Percentiles rank a stretch among this genome's conserved stretches.
These are phyloP conservation scores for Neurospora sp. DNA, from an alignment of 495 filamentous ascomycete genomes.

Conservation along the genomic window DNA sequence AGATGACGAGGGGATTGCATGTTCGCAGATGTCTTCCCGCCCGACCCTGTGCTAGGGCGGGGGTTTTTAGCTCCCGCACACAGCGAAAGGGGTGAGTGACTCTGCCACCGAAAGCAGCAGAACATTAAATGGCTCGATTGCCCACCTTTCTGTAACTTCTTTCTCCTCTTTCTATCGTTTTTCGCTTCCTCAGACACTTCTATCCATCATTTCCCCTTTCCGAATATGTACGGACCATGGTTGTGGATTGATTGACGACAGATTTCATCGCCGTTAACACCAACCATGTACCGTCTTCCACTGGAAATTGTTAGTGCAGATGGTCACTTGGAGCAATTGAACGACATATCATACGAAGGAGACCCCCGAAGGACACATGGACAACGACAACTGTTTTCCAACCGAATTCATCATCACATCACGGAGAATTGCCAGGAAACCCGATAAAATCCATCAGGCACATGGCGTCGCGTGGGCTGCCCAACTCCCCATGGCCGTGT, in stretches of 20 bases:
- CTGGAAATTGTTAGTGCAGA: constrained; percentile 11
- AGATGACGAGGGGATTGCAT: background rate
- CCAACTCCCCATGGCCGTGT: background rate
- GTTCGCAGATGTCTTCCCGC: background rate
- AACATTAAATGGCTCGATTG: constrained; percentile 33
- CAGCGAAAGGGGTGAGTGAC: constrained; percentile 14
- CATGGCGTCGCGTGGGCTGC: background rate
- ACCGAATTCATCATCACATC: background rate
- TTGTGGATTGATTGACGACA: constrained; percentile 10
- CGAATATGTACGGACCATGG: background rate
- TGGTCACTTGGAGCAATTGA: constrained; percentile 1
- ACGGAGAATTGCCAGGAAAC: background rate
- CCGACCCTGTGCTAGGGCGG: constrained; percentile 1
- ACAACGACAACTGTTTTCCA: background rate
- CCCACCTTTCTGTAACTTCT: constrained; percentile 28
- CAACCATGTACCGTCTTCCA: constrained; percentile 9
- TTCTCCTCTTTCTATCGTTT: constrained; percentile 21
- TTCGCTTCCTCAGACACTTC: constrained; percentile 10
- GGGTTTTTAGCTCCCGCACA: background rate
- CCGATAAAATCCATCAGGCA: background rate
- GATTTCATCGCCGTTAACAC: constrained; percentile 1
- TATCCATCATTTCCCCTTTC: constrained; percentile 10
- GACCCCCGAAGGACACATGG: background rate
- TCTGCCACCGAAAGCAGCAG: constrained; percentile 25
- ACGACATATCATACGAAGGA: background rate